These are phyloP conservation scores for Quercus ilex DNA, from an alignment of 306 rosid species.

Conservation along the genomic window DNA sequence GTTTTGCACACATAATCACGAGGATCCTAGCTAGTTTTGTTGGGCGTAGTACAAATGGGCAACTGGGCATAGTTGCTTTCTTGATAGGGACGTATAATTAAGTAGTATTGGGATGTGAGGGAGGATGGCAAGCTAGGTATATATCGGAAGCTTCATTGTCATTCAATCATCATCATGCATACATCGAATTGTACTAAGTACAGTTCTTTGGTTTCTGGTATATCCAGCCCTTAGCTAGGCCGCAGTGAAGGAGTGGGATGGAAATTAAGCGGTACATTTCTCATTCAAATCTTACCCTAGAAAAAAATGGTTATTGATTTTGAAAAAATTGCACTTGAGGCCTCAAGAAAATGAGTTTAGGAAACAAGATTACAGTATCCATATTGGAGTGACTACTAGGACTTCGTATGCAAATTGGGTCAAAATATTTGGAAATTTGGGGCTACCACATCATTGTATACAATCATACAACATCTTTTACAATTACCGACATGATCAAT, in stretches of 20 bases:
- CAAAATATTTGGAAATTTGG: too few relatives aligned
- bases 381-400: too few relatives aligned
- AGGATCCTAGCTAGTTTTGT: not conserved
- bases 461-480: too few relatives aligned
- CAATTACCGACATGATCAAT: too few relatives aligned
- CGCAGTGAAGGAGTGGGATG: not conserved
- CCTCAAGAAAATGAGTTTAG: too few relatives aligned
- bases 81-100: not conserved
- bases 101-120: not conserved
- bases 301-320: too few relatives aligned
- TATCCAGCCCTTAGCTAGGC: not conserved
- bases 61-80: not conserved
- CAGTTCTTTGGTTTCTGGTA: not conserved
- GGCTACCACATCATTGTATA: too few relatives aligned
- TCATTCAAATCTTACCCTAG: not conserved
- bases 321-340: too few relatives aligned
- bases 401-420: too few relatives aligned
- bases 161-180: too few relatives aligned
- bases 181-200: not conserved
- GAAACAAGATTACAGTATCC: too few relatives aligned
- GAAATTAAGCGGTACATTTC: not conserved
- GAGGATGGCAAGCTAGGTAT: not conserved
- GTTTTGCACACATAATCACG: constrained; percentile 26
- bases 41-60: not conserved
- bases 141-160: not conserved